Conservation (phyloP, 352 stramenopile genomes). For the Globisporangium spiculum region DNA sequence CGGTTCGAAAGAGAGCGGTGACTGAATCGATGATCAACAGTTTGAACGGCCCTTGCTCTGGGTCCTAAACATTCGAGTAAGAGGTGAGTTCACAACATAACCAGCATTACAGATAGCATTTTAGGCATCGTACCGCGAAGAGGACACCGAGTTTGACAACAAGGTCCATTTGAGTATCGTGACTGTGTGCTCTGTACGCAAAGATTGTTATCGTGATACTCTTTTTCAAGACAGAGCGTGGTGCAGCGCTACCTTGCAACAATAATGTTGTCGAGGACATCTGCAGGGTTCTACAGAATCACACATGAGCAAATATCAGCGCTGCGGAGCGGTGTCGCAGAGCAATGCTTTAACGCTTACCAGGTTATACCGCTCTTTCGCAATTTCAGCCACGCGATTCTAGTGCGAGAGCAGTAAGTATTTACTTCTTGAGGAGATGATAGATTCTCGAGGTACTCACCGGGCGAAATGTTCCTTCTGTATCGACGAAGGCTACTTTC, state of each 20-base stretch:
- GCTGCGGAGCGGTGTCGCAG: background rate
- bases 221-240: background rate
- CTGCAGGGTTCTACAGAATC: conserved; percentile 57
- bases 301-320: background rate
- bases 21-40: conserved; percentile 91
- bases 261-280: conserved; percentile 95
- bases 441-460: conserved; percentile 22
- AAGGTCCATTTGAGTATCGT: conserved; percentile 89
- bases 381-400: conserved; percentile 82
- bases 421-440: background rate
- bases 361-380: conserved; percentile 77
- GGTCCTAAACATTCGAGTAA: conserved; percentile 33
- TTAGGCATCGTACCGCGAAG: conserved; percentile 52
- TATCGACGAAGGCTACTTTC: conserved; percentile 89
- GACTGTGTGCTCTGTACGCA: conserved; percentile 70
- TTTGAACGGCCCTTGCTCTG: conserved; percentile 69
- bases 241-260: conserved; percentile 58
- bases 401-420: conserved; percentile 21
- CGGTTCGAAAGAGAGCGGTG: conserved; percentile 88
- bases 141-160: conserved; percentile 67
- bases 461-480: conserved; percentile 91
- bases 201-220: background rate
- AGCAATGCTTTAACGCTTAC: conserved; percentile 21
- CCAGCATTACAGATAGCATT: background rate
- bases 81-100: background rate